Evolutionary conservation across 306 rosid genomes (phyloP), one percentile per base, ranked within the genome.

Genomic region (Sicyos baderoa): DNA sequence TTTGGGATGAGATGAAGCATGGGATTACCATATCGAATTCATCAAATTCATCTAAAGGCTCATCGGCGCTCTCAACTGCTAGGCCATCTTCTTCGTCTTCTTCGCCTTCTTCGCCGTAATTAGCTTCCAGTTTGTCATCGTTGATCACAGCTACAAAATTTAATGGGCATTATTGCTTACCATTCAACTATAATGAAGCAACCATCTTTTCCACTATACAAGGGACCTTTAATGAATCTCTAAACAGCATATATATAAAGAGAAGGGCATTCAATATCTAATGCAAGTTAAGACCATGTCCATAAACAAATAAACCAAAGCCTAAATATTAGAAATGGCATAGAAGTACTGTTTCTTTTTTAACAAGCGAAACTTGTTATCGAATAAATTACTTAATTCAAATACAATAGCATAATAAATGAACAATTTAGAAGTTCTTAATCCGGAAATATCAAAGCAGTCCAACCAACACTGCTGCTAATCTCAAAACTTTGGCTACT

Each of bases 31-130:
- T 60, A 81, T 88, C 81, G 72, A 81, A 71, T 71, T 71, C 89
- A 32, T 89, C 91, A 59, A 78, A 73, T 32, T 58, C 74, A 72
- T 82, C 86, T 74, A 79, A 79, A 74, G 83, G 87, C 68, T 86
- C 90, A 1, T 88, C 87, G 22, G 78, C 89, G 52, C 83, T 82
- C 67, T 89, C 82, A 74, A 21, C 85, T 62, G 75, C 88, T 40
- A 72, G 72, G 25, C 79, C 89, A 62, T 84, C 88, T 9, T 40
- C 45, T 40, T 40, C 45, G 1, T 40, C 44, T 76, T 76, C 87
- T 54, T 86, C 88, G 3, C 82, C 84, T 54, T 87, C 88, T 74
- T 82, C 91, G 67, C 50, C 81, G 64, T 73, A 72, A 64, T 68
- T 79, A 72, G 84, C 78, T 51, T 79, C 95, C 69, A 63, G 80